These are phyloP conservation scores for Deakozyma indianensis DNA, from an alignment of 805 yeast genomes.

Conservation along the genomic window DNA sequence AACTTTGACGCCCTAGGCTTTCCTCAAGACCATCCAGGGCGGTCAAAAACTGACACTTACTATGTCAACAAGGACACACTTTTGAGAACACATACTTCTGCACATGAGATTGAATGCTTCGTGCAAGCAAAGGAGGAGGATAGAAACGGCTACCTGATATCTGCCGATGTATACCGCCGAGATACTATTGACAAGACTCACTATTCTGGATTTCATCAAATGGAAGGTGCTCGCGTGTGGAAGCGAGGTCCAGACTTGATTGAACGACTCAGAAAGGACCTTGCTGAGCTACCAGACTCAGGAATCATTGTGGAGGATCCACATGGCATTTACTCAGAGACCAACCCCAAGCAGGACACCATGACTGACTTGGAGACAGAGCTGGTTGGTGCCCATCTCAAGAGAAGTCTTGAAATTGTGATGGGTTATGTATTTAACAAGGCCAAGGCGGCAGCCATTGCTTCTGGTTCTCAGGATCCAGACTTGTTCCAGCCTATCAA, in stretches of 20 bases:
- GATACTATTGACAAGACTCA: conserved; percentile 94
- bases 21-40: conserved; percentile 84
- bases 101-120: conserved; percentile 87
- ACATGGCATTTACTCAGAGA: conserved; percentile 34
- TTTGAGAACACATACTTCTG: conserved; percentile 89
- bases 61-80: conserved; percentile 62
- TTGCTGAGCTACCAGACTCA: conserved; percentile 48
- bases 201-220: conserved; percentile 93
- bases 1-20: conserved; percentile 90
- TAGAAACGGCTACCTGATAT: conserved; percentile 76
- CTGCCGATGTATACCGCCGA: conserved; percentile 92
- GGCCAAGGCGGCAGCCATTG: conserved; percentile 46
- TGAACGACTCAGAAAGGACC: conserved; percentile 38
- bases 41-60: conserved; percentile 86
- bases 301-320: conserved; percentile 71
- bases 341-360: conserved; percentile 68
- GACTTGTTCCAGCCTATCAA: conserved; percentile 61
- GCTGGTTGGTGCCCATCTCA: conserved; percentile 61
- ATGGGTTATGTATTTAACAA: conserved; percentile 71
- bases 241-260: conserved; percentile 28
- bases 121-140: conserved; percentile 32
- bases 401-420: conserved; percentile 70
- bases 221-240: conserved; percentile 95
- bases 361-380: conserved; percentile 60
- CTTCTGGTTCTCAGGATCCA: conserved; percentile 44